Conservation (phyloP, 805 yeast species). For the Kuraishia hungarica region DNA sequence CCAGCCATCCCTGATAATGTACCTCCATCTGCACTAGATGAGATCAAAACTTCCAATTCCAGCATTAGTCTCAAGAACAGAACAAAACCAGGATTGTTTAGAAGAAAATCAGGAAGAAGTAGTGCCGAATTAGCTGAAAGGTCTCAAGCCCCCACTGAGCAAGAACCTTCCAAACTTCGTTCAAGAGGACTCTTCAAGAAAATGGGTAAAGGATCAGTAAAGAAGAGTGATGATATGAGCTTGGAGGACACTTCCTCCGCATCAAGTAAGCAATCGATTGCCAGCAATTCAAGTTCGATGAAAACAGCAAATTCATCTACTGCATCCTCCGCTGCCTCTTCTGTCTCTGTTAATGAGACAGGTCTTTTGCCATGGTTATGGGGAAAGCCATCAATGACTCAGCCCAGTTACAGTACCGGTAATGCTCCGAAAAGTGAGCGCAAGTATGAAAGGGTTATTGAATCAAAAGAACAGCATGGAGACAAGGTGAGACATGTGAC, state of each 20-base stretch:
- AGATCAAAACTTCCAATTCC: neutral
- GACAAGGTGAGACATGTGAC: neutral
- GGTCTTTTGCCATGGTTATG: neutral
- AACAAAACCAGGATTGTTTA: neutral
- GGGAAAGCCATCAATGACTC: neutral
- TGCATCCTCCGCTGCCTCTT: no score
- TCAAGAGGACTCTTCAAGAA: neutral
- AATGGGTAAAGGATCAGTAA: neutral
- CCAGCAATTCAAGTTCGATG: neutral
- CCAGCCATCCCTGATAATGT: neutral
- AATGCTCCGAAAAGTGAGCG: neutral
- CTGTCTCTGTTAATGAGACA: neutral
- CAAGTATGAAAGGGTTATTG: neutral
- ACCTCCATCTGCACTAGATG: neutral
- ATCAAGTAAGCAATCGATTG: neutral
- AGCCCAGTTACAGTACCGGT: neutral
- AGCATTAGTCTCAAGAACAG: neutral
- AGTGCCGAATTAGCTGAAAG: neutral
- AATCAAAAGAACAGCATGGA: neutral
- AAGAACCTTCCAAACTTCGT: neutral
- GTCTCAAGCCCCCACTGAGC: neutral
- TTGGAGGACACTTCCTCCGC: neutral
- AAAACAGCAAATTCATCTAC: neutral
- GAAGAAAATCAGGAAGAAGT: neutral
- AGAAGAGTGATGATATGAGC: neutral